Conservation (phyloP, 352 stramenopile species). For the Peronospora belbahrii region DNA sequence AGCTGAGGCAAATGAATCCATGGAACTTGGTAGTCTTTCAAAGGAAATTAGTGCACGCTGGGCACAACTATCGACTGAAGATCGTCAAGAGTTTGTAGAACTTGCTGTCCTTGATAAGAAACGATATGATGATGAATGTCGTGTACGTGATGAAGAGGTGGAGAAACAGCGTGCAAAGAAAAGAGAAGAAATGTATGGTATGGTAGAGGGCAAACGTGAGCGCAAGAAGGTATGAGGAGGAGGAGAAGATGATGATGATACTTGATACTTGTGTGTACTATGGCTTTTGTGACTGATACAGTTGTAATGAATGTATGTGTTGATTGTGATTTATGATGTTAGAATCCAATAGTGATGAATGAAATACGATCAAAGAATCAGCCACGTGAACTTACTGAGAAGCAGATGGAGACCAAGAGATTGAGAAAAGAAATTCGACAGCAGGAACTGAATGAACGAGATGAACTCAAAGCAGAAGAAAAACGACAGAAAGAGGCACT, state of each 20-base stretch:
- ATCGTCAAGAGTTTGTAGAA: slow-evolving; percentile 66
- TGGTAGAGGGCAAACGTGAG: slow-evolving; percentile 75
- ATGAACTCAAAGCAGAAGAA: slow-evolving; percentile 72
- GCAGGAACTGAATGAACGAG: slow-evolving; percentile 55
- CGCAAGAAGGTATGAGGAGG: slow-evolving; percentile 46
- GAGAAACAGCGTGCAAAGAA: slow-evolving; percentile 66
- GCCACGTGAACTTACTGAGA: slow-evolving; percentile 51
- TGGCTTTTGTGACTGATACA: neutral
- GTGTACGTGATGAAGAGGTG: slow-evolving; percentile 61
- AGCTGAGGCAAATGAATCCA: slow-evolving; percentile 36
- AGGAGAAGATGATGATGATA: too few species aligned
- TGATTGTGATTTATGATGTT: neutral
- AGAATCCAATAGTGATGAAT: slow-evolving; percentile 31
- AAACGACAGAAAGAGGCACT: slow-evolving; percentile 74
- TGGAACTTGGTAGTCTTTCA: slow-evolving; percentile 60
- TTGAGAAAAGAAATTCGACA: slow-evolving; percentile 67
- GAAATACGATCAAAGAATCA: slow-evolving; percentile 34
- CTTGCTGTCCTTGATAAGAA: slow-evolving; percentile 47
- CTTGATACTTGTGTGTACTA: neutral
- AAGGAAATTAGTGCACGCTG: slow-evolving; percentile 76
- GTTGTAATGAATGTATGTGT: neutral
- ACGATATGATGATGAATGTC: slow-evolving; percentile 74
- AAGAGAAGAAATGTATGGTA: slow-evolving; percentile 57
- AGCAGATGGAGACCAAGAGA: slow-evolving; percentile 62
- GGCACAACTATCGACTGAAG: slow-evolving; percentile 49